Base-by-base conservation (phyloP, 2,329 filamentous ascomycete genomes). In the Cytospora paraplurivora region DNA sequence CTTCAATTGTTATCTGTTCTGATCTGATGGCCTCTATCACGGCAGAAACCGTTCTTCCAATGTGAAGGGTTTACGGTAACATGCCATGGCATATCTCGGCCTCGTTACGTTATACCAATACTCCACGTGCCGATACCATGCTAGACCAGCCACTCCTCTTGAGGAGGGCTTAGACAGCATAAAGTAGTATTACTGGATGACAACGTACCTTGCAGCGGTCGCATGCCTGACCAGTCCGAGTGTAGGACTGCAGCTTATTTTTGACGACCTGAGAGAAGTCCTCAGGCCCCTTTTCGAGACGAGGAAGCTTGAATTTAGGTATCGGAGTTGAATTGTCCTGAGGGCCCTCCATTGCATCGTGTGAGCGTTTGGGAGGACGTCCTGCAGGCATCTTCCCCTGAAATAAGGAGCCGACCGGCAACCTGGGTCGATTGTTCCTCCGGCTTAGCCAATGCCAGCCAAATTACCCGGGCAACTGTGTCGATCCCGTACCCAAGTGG, bases 191-290 rank as follows among this genome's bases (percentile, higher is more conserved):
- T 33, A 13, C 13, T 21, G 21, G 27, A 58, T 27, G 38, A 52
- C 7, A 13, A 65, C 82, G 70, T 75, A 91, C 89, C 84, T 94
- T 95, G 82, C 92, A 96, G 62, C 92, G 84, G 76, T 96, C 92
- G 81, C 92, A 96, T 37, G 92, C 92, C 77, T 96, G 92, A 11
- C 92, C 92, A 0, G 92, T 96, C 63, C 84, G 79, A 21, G 82
- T 83, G 67, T 84, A 84, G 4, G 81, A 80, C 67, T 82, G 80
- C 52, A 85, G 74, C 61, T 83, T 81, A 70, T 75, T 82, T 76
- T 85, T 85, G 68, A 85, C 82, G 37, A 83, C 80, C 62, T 75
- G 79, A 4, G 83, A 85, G 67, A 85, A 86, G 68, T 84, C 81
- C 56, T 82, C 79, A 32, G 75, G 70, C 4, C 76, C 75, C 62